Base-by-base conservation (phyloP, 345 rosid species). In the Linum lewisii region DNA sequence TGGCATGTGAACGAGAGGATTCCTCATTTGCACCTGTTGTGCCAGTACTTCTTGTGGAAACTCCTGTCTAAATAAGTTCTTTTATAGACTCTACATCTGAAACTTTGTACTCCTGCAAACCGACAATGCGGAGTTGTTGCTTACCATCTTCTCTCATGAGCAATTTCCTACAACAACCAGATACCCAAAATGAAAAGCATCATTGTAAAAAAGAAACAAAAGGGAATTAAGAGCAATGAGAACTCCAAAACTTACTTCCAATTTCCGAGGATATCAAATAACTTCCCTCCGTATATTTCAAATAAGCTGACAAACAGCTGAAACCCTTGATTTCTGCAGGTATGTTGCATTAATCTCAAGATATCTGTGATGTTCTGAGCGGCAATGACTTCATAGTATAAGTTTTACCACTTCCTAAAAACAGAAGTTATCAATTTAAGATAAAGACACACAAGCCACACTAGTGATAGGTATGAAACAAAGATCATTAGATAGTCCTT, bases 21-120 rank as follows among this genome's bases (percentile, higher is more conserved):
- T 92, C 99, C 77, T 92, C 99, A 72, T 92, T 92, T 70, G 99
- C 99, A 68, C 99, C 99, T 1, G 97, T 92, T 18, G 94, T 92
- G 65, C 91, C 99, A 24, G 89, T 92, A 75, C 97, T 92, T 77
- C 99, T 86, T 21, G 97, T 75, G 69, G 83, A 79, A 79, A 50
- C 86, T 66, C 99, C 99, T 78, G 63, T 88, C 86, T 92, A 97
- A 66, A 92, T 92, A 58, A 88, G 97, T 63, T 88, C 95, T 75
- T 83, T 88, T 58, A 92, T 92, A 22, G 80, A 82, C 71, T 92
- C 97, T 60, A 90, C 88, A 79, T 92, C 99, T 57, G 97, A 79
- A 57, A 92, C 99, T 71, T 72, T 79, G 77, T 86, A 86, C 78
- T 92, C 99, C 72, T 86, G 97, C 82, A 92, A 74, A 62, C 99